phyloP scores from a whole-genome alignment of 257 asterid genomes.

The Solanum appendiculatum region DNA sequence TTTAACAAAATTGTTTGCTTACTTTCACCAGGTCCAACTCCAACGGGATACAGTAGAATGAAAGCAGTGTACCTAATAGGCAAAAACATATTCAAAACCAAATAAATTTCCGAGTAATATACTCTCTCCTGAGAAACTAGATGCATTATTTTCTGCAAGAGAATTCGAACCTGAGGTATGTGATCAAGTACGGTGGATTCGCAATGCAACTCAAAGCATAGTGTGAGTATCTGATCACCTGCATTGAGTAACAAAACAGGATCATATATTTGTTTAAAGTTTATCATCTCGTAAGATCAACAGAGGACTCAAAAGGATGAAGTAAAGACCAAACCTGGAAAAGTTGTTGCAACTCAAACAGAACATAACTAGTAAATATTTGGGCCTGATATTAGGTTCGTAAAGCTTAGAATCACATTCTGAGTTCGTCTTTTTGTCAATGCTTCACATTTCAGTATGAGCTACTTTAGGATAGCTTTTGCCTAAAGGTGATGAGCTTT shows the following conservation, averaged over 20 bases:
- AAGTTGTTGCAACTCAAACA: neutral
- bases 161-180: conserved; percentile 51
- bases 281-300: neutral
- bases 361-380: neutral
- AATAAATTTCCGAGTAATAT: neutral
- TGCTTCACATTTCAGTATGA: neutral
- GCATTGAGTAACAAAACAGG: conserved; percentile 1
- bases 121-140: neutral
- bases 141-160: neutral
- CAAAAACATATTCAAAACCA: neutral
- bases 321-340: neutral
- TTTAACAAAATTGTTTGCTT: conserved; percentile 19
- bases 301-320: neutral
- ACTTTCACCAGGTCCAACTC: conserved; percentile 91
- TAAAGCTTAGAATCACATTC: neutral
- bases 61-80: conserved; percentile 76
- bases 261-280: neutral
- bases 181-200: conserved; percentile 55
- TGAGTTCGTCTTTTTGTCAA: neutral
- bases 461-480: neutral
- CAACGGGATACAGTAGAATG: conserved; percentile 76
- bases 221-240: conserved; percentile 82
- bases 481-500: neutral
- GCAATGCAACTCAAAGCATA: conserved; percentile 56
- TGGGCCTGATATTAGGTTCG: neutral